These are phyloP conservation scores for Avicennia marina DNA, from an alignment of 257 asterid species.

Conservation along the genomic window DNA sequence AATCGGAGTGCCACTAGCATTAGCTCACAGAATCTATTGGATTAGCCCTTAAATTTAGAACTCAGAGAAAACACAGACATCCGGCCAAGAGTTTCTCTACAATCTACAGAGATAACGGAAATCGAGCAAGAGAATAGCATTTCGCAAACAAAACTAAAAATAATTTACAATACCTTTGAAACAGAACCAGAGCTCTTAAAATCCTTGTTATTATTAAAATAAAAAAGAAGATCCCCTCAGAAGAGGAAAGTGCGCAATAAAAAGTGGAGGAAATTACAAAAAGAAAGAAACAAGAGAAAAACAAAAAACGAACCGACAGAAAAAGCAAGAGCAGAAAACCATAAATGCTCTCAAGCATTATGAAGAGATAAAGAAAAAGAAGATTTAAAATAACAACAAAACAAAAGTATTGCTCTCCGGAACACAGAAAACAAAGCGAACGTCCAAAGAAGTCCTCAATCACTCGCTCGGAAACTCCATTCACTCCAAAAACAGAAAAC, in stretches of 20 bases:
- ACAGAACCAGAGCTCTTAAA: conserved; percentile 1
- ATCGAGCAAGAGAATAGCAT: conserved; percentile 10
- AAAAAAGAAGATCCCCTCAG: neutral
- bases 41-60: conserved; percentile 8
- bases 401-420: conserved; percentile 20
- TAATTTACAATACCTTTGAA: neutral
- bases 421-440: conserved; percentile 37
- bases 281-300: neutral
- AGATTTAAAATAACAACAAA: conserved; percentile 18
- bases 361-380: conserved; percentile 5
- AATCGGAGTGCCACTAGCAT: neutral
- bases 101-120: conserved; percentile 8
- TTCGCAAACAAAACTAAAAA: conserved; percentile 12
- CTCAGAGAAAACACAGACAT: neutral
- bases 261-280: conserved; percentile 6
- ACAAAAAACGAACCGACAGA: neutral
- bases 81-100: neutral
- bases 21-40: neutral
- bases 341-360: conserved; percentile 11
- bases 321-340: neutral
- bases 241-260: conserved; percentile 13
- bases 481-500: conserved; percentile 9
- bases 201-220: too few species aligned
- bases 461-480: conserved; percentile 19
- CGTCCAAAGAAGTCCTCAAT: neutral